These are phyloP conservation scores for Acorus gramineus DNA, from an alignment of 106 monocot genomes.

Conservation along the genomic window DNA sequence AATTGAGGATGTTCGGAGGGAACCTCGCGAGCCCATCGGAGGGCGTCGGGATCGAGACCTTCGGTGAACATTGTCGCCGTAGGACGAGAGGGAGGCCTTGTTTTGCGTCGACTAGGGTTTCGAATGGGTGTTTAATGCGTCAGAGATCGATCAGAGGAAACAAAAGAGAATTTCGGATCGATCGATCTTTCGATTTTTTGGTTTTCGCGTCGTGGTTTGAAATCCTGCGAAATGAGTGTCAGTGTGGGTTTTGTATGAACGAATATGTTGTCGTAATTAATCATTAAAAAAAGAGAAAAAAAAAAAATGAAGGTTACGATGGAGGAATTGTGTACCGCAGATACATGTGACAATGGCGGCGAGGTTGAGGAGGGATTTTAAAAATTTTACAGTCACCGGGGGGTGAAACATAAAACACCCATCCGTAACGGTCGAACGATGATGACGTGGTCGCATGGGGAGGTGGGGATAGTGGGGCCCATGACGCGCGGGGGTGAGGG, in stretches of 20 bases:
- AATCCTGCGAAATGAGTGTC: too few species aligned
- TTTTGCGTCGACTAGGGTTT: not conserved
- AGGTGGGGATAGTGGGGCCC: not conserved
- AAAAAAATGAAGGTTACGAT: conserved; percentile 4
- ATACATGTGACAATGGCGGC: not conserved
- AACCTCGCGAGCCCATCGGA: conserved; percentile 45
- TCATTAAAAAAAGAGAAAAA: not conserved
- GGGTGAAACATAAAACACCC: conserved; percentile 11
- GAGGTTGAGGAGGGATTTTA: conserved; percentile 3
- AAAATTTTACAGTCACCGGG: not conserved
- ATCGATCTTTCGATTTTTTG: too few species aligned
- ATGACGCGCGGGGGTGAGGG: too few species aligned
- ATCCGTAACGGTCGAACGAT: conserved; percentile 12
- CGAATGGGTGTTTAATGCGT: not conserved
- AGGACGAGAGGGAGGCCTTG: too few species aligned
- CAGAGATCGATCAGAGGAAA: too few species aligned
- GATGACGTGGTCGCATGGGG: conserved; percentile 10
- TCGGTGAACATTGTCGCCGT: conserved; percentile 36
- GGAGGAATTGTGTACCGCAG: conserved; percentile 1
- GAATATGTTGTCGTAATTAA: not conserved
- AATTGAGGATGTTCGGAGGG: not conserved
- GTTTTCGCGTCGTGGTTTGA: too few species aligned
- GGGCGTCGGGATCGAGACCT: conserved; percentile 31
- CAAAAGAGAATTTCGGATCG: too few species aligned
- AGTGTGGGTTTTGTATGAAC: too few species aligned